Percentiles rank a stretch among this genome's conserved stretches.
Conservation (phyloP, 2,329 filamentous ascomycete species). For the Claviceps digitariae region DNA sequence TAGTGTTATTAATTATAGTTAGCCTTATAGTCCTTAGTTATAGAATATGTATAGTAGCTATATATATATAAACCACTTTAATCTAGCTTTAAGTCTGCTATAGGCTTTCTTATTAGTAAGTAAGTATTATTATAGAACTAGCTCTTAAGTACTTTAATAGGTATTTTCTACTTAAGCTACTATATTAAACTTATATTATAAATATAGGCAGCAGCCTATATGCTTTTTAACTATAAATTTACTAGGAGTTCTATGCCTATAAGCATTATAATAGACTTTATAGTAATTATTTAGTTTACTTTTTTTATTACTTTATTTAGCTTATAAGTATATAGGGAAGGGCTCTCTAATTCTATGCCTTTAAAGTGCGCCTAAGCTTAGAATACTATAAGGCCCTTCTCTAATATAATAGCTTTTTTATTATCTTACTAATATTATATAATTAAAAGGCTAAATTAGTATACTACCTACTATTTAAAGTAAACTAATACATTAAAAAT, state of each 20-base stretch:
- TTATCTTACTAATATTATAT: neutral
- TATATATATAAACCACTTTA: neutral
- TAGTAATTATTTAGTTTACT: neutral
- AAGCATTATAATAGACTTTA: neutral
- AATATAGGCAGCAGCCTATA: neutral
- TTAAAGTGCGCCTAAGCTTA: neutral
- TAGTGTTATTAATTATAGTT: neutral
- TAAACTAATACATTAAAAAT: neutral
- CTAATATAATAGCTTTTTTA: neutral
- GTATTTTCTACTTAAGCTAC: neutral
- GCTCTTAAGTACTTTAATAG: neutral
- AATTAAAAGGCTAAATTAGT: neutral
- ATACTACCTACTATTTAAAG: neutral
- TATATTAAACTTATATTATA: neutral
- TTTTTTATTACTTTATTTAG: neutral
- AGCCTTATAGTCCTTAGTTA: neutral
- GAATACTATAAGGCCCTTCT: neutral
- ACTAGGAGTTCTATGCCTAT: neutral
- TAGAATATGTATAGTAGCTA: neutral
- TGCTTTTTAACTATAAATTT: neutral
- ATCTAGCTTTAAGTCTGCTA: neutral
- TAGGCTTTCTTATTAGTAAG: neutral
- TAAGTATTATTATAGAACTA: neutral
- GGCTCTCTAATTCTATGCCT: neutral
- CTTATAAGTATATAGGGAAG: neutral